Evolutionary conservation across 306 rosid species (phyloP).

Genomic region (Cicer bijugum): DNA sequence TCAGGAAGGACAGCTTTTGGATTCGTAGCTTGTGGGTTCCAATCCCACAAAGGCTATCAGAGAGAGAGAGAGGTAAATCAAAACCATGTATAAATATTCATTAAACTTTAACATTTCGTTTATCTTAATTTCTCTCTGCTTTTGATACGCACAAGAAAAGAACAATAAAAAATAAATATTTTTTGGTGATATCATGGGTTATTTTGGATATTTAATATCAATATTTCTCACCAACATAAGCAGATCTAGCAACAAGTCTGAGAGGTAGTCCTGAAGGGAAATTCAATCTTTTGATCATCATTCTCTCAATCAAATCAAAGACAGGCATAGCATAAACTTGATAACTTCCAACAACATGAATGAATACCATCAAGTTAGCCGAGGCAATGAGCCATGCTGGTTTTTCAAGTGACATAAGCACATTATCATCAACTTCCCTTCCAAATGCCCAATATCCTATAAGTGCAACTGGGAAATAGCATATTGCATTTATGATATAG

Average conservation of each 20-base stretch:
- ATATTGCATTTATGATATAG: constrained; percentile 74
- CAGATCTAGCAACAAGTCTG: constrained; percentile 75
- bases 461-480: constrained; percentile 93
- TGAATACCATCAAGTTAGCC: constrained; percentile 87
- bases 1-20: too few relatives aligned
- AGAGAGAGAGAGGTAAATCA: too few relatives aligned
- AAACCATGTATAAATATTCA: too few relatives aligned
- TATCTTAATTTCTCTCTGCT: too few relatives aligned
- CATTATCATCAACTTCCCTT: constrained; percentile 78
- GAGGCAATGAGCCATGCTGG: constrained; percentile 91
- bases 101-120: too few relatives aligned
- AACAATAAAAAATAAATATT: too few relatives aligned
- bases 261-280: constrained; percentile 71
- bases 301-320: constrained; percentile 74
- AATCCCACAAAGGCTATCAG: too few relatives aligned
- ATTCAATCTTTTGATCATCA: constrained; percentile 59
- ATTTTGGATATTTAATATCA: too few relatives aligned
- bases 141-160: too few relatives aligned
- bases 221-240: constrained; percentile 62
- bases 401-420: constrained; percentile 64
- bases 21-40: too few relatives aligned
- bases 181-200: too few relatives aligned
- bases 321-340: constrained; percentile 98
- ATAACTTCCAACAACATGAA: constrained; percentile 94
- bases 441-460: constrained; percentile 93